phyloP scores from a whole-genome alignment of 164 flowering plant species.

The Nymphaea colorata region DNA sequence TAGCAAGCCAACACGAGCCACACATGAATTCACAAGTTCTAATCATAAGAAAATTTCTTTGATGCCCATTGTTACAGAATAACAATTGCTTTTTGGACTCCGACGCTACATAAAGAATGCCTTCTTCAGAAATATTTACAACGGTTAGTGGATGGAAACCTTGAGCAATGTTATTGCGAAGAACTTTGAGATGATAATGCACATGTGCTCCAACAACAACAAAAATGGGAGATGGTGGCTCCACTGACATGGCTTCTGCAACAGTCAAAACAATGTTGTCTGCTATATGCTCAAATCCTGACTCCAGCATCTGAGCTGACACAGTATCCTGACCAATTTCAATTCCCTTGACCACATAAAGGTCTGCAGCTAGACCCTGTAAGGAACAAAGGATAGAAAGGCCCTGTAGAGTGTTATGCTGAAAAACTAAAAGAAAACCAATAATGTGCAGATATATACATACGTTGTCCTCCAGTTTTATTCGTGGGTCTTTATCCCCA shows the following conservation, averaged over 20 bases:
- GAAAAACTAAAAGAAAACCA: background rate
- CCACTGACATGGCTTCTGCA: slow-evolving; percentile 93
- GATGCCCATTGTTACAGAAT: no score
- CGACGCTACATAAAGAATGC: no score
- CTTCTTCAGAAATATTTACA: no score
- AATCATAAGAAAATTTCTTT: no score
- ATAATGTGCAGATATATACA: slow-evolving; percentile 8
- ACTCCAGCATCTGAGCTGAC: slow-evolving; percentile 68
- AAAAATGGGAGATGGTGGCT: slow-evolving; percentile 87
- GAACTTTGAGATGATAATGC: slow-evolving; percentile 54
- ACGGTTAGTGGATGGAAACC: slow-evolving; percentile 21
- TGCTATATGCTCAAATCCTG: slow-evolving; percentile 36
- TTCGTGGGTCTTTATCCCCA: slow-evolving; percentile 70
- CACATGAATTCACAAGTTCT: no score
- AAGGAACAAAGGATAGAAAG: slow-evolving; percentile 6
- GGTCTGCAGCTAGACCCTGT: slow-evolving; percentile 80
- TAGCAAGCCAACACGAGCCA: no score
- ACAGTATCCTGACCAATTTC: slow-evolving; percentile 82
- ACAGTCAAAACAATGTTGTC: slow-evolving; percentile 79
- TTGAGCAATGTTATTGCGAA: slow-evolving; percentile 70
- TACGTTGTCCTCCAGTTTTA: slow-evolving; percentile 77
- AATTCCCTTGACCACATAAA: slow-evolving; percentile 68
- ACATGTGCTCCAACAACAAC: slow-evolving; percentile 66
- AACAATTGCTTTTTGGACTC: no score
- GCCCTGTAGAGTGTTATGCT: no score